These are phyloP conservation scores for Dinochytrium kinnereticum DNA, from an alignment of 371 early-diverging fungal species.

Conservation along the genomic window DNA sequence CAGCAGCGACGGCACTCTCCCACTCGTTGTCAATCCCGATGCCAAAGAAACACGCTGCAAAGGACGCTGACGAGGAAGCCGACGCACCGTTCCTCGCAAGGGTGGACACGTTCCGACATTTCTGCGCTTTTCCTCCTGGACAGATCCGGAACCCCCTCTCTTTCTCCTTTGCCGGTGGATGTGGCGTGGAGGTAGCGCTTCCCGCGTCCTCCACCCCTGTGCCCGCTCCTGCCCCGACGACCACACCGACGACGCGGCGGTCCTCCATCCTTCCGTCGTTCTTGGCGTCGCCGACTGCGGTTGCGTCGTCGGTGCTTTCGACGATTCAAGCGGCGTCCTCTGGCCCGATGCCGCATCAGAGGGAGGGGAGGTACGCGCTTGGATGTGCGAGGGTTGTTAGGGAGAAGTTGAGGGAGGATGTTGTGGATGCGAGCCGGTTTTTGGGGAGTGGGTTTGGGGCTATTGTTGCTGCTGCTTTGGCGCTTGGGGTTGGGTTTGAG, in stretches of 20 bases:
- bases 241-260: no score
- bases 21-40: background rate
- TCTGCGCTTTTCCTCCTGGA: constrained; percentile 16
- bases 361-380: constrained; percentile 25
- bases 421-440: constrained; percentile 21
- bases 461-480: constrained; percentile 34
- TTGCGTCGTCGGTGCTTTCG: no score
- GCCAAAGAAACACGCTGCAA: background rate
- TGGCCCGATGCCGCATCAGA: no score
- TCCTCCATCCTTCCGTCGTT: no score
- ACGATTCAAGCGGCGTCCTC: no score
- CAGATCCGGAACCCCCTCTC: constrained; percentile 12
- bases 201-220: no score
- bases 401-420: constrained; percentile 17
- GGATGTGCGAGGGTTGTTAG: constrained; percentile 29
- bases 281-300: no score
- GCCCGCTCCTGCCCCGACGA: no score
- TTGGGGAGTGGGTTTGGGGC: constrained; percentile 33
- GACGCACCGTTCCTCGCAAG: background rate
- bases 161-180: constrained; percentile 10
- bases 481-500: constrained; percentile 17
- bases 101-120: constrained; percentile 9
- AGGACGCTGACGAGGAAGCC: background rate
- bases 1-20: background rate
- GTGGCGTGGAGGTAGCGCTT: constrained; percentile 7